phyloP scores from a whole-genome alignment of 108 stramenopile species.

The Discostella pseudostelligera region DNA sequence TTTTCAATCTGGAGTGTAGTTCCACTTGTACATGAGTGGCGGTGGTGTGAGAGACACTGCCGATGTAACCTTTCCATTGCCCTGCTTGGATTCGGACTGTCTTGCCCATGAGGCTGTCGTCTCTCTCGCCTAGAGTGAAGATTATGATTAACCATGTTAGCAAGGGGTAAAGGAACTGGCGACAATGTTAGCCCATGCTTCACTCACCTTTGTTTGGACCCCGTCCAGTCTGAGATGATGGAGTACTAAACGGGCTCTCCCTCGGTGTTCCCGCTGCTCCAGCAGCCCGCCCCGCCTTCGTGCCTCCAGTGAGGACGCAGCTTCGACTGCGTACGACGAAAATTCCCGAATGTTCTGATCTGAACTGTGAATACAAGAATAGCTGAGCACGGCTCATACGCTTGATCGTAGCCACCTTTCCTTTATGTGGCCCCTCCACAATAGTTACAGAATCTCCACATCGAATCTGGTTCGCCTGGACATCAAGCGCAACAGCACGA shows the following conservation, averaged over 20 bases:
- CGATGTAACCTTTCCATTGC: constrained; percentile 92
- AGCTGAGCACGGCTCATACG: constrained; percentile 86
- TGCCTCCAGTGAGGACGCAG: constrained; percentile 76
- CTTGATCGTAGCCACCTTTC: constrained; percentile 89
- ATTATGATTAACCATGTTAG: background rate
- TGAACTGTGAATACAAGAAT: constrained; percentile 87
- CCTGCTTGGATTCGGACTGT: constrained; percentile 90
- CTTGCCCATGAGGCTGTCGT: constrained; percentile 84
- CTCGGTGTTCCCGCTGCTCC: constrained; percentile 49
- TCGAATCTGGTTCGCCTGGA: constrained; percentile 84
- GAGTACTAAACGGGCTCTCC: constrained; percentile 72
- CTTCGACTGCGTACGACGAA: constrained; percentile 88
- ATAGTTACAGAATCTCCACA: constrained; percentile 84
- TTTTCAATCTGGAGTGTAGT: constrained; percentile 86
- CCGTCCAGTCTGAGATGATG: constrained; percentile 61
- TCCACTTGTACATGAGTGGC: constrained; percentile 90
- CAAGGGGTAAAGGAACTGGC: background rate
- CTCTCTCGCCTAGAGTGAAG: constrained; percentile 38
- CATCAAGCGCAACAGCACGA: constrained; percentile 86
- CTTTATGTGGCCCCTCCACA: constrained; percentile 87
- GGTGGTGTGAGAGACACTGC: constrained; percentile 83
- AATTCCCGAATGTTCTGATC: constrained; percentile 84
- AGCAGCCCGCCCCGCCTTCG: constrained; percentile 53
- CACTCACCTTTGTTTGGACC: constrained; percentile 59
- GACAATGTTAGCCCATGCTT: background rate